Evolutionary conservation across 805 yeast genomes (phyloP), one percentile per base, ranked within the genome.

Genomic region (Wickerhamiella siamensis): DNA sequence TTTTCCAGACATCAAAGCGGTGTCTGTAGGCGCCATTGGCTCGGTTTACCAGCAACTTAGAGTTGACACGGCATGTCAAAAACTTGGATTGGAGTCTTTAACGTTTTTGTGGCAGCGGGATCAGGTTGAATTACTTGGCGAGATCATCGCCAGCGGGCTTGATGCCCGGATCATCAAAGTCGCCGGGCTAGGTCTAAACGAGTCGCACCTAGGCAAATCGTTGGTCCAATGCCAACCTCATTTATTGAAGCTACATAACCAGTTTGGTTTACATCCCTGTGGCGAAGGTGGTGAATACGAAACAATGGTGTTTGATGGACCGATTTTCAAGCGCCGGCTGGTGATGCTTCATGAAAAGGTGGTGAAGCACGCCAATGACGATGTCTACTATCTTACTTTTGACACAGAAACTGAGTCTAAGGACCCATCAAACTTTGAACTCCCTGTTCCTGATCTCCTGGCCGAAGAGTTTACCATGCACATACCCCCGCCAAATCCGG

Each of bases 281-380:
- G 99, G 99, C 12, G 99, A 91, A 65, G 99, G 99, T 27, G 99
- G 99, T 1, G 99, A 91, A 59, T 91, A 84, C 59, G 99, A 91
- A 58, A 79, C 95, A 0, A 64, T 88, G 50, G 97, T 88, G 2
- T 65, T 91, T 22, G 95, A 91, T 59, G 83, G 93, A 1, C 94
- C 95, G 0, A 78, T 83, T 46, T 91, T 88, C 62, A 63, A 62
- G 26, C 64, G 71, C 36, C 75, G 73, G 31, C 43, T 67, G 35
- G 62, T 60, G 6, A 59, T 80, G 15, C 57, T 51, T 1, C 62
- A 67, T 2, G 56, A 56, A 14, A 54, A 64, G 22, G 57, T 70
- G 1, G 60, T 72, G 1, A 57, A 66, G 16, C 76, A 70, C 46
- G 62, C 77, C 1, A 40, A 36, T 5, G 86, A 75, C 51, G 87